A percentile compares a stretch with the other conserved stretches of the same genome.
Conservation (phyloP, 116 monocot species). For the Dioscorea cayenensis region DNA sequence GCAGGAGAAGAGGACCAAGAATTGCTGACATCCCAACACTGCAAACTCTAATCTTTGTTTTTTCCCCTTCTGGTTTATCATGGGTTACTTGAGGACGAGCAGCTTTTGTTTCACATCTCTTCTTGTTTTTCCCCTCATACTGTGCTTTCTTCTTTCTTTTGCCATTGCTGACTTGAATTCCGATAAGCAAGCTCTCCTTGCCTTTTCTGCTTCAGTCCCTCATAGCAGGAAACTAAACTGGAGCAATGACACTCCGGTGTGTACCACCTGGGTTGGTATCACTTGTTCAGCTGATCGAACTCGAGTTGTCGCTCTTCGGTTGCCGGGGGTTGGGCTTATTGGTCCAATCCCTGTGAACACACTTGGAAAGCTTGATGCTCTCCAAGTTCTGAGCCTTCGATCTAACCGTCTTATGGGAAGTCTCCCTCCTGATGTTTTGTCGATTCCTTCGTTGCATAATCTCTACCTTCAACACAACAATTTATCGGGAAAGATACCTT, state of each 20-base stretch:
- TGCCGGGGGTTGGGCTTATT: slow-evolving; percentile 71
- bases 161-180: slow-evolving; percentile 49
- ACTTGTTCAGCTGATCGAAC: slow-evolving; percentile 37
- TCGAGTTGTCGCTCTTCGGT: slow-evolving; percentile 59
- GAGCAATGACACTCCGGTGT: slow-evolving; percentile 42
- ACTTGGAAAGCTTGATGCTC: slow-evolving; percentile 78
- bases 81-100: slow-evolving; percentile 16
- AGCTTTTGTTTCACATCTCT: slow-evolving; percentile 3
- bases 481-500: slow-evolving; percentile 56
- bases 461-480: slow-evolving; percentile 85
- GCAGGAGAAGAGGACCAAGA: slow-evolving; percentile 5
- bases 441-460: slow-evolving; percentile 57
- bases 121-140: slow-evolving; percentile 21
- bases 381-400: slow-evolving; percentile 75
- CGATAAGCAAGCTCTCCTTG: slow-evolving; percentile 73
- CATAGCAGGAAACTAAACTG: slow-evolving; percentile 86
- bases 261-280: slow-evolving; percentile 78
- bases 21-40: neutral
- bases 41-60: neutral
- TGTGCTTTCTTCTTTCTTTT: slow-evolving; percentile 18
- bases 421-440: slow-evolving; percentile 62
- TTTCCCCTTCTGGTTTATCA: neutral
- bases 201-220: slow-evolving; percentile 43
- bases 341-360: slow-evolving; percentile 72
- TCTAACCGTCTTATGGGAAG: slow-evolving; percentile 57